Percentiles rank a stretch among this genome's conserved stretches.
phyloP scores from a whole-genome alignment of 306 rosid species.

The Cicer chorassanicum region DNA sequence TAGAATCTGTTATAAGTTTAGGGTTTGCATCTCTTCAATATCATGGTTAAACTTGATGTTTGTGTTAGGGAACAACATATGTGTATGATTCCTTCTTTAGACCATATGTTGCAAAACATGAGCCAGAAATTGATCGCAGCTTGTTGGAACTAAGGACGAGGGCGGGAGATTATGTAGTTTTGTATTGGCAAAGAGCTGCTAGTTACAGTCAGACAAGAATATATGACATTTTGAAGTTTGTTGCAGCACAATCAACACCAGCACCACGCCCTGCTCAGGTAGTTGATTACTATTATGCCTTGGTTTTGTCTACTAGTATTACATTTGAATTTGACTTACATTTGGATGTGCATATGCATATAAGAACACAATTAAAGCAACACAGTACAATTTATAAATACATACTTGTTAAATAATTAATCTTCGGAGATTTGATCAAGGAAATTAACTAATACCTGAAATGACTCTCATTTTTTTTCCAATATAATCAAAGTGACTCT shows the following conservation, averaged over 20 bases:
- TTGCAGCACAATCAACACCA: slow-evolving; percentile 85
- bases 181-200: slow-evolving; percentile 88
- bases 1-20: slow-evolving; percentile 35
- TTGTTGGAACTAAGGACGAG: slow-evolving; percentile 82
- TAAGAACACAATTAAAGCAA: slow-evolving; percentile 1
- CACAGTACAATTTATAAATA: not conserved
- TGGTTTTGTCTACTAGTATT: slow-evolving; percentile 21
- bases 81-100: slow-evolving; percentile 93
- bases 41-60: slow-evolving; percentile 32
- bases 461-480: slow-evolving; percentile 1
- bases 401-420: slow-evolving; percentile 30
- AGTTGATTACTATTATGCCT: slow-evolving; percentile 34
- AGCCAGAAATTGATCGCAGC: slow-evolving; percentile 85
- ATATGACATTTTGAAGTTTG: slow-evolving; percentile 75
- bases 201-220: slow-evolving; percentile 88
- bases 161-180: slow-evolving; percentile 75
- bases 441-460: not conserved
- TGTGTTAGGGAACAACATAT: slow-evolving; percentile 77
- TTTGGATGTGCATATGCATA: not conserved
- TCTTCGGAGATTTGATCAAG: slow-evolving; percentile 23
- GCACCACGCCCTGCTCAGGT: slow-evolving; percentile 83
- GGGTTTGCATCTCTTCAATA: slow-evolving; percentile 20
- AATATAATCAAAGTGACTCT: not conserved
- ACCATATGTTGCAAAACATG: slow-evolving; percentile 93
- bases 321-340: slow-evolving; percentile 5